These are phyloP conservation scores for Arthrobotrys entomopaga DNA, from an alignment of 2,329 filamentous ascomycete species.

Conservation along the genomic window DNA sequence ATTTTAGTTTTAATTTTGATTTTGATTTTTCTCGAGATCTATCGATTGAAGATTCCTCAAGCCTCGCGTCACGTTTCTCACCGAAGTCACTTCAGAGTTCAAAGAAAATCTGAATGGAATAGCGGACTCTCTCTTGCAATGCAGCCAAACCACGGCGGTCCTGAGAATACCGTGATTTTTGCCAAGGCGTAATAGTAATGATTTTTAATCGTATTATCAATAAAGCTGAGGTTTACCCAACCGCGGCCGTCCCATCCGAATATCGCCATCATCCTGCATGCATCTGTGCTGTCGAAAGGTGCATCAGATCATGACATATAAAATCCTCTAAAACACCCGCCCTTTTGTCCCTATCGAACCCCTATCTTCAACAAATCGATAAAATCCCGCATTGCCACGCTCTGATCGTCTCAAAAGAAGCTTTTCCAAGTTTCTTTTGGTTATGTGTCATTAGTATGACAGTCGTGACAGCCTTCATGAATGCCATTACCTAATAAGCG, in stretches of 20 bases:
- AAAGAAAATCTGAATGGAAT: too few species aligned
- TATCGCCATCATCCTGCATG: constrained; percentile 2
- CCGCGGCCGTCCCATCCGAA: background rate
- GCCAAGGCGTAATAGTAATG: constrained; percentile 1
- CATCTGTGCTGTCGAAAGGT: constrained; percentile 9
- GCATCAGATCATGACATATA: constrained; percentile 23
- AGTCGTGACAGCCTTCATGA: constrained; percentile 24
- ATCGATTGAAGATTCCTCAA: too few species aligned
- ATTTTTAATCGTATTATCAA: constrained; percentile 44
- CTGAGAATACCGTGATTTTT: background rate
- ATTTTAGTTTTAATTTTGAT: too few species aligned
- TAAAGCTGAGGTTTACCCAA: background rate
- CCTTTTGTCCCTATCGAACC: constrained; percentile 36
- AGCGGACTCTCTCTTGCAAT: too few species aligned
- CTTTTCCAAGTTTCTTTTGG: constrained; percentile 38
- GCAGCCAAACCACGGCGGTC: background rate
- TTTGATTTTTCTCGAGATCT: too few species aligned
- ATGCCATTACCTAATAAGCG: constrained; percentile 56
- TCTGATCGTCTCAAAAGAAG: constrained; percentile 21
- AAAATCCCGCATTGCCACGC: constrained; percentile 49
- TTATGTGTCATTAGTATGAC: constrained; percentile 46
- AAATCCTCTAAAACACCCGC: constrained; percentile 37
- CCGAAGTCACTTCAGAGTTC: too few species aligned
- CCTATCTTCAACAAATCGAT: constrained; percentile 33
- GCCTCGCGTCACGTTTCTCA: too few species aligned